phyloP scores from a whole-genome alignment of 2,329 filamentous ascomycete species.

The Clonostachys sp. region DNA sequence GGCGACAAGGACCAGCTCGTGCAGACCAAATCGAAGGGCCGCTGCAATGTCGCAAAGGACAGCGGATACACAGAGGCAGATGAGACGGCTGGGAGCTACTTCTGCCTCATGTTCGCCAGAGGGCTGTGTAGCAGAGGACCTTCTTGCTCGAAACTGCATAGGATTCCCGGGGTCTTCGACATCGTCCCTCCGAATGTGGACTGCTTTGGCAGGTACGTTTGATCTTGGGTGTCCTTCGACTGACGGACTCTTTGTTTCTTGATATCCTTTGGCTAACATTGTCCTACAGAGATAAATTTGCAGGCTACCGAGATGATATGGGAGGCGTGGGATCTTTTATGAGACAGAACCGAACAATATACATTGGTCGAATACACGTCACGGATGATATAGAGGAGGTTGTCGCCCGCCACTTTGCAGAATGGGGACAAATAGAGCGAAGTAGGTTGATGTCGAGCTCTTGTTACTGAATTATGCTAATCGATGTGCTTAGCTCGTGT shows the following conservation, averaged over 20 bases:
- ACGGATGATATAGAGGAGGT: conserved; percentile 97
- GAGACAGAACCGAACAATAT: conserved; percentile 89
- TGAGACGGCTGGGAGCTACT: conserved; percentile 74
- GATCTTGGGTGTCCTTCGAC: background rate
- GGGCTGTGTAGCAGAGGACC: conserved; percentile 79
- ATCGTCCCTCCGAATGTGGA: conserved; percentile 92
- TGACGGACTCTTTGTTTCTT: background rate
- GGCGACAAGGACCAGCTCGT: conserved; percentile 53
- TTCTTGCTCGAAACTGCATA: conserved; percentile 92
- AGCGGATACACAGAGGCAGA: conserved; percentile 77
- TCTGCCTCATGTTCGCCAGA: conserved; percentile 89
- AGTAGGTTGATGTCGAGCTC: conserved; percentile 26
- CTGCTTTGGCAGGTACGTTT: conserved; percentile 56
- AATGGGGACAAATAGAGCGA: conserved; percentile 92
- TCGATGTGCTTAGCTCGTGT: conserved; percentile 55
- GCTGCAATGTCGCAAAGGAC: conserved; percentile 82
- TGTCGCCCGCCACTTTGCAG: conserved; percentile 88
- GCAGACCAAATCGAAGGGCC: conserved; percentile 68
- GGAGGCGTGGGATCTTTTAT: conserved; percentile 92
- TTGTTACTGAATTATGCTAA: too few relatives aligned
- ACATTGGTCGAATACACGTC: conserved; percentile 90
- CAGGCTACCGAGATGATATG: conserved; percentile 96
- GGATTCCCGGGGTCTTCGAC: conserved; percentile 81
- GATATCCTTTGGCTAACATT: conserved; percentile 32
- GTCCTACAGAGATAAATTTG: conserved; percentile 72